phyloP scores from a whole-genome alignment of 2,329 filamentous ascomycete species.

The Paramyrothecium sp. region DNA sequence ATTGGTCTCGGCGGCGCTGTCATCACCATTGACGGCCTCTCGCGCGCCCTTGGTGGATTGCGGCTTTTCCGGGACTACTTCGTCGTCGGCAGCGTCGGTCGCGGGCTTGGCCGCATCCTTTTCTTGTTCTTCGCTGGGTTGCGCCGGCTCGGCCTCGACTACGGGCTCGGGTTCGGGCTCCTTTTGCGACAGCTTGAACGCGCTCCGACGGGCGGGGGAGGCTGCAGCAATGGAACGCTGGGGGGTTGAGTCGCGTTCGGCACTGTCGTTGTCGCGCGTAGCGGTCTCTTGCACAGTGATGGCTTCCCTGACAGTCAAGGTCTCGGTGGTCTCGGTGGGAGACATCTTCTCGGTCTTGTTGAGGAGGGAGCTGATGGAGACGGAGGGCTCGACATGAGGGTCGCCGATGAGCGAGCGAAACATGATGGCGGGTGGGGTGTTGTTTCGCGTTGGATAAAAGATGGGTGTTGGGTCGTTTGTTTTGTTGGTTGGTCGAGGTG shows the following conservation, averaged over 20 bases:
- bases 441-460: neutral
- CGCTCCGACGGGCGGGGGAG: no score
- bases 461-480: neutral
- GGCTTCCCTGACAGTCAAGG: neutral
- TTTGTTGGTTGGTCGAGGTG: neutral
- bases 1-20: no score
- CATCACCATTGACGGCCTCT: no score
- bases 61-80: neutral
- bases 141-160: neutral
- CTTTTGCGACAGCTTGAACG: no score
- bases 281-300: neutral
- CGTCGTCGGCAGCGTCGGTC: neutral
- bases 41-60: no score
- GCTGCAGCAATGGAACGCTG: no score
- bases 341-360: neutral
- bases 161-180: neutral
- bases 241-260: neutral
- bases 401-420: neutral
- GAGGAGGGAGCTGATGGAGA: neutral
- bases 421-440: neutral
- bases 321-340: neutral
- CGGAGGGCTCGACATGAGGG: neutral
- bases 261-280: neutral
- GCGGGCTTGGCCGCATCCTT: neutral
- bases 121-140: neutral